Evolutionary conservation across 2,329 filamentous ascomycete genomes (phyloP), one percentile per base, ranked within the genome.

Genomic region (Colletotrichum australisinense): DNA sequence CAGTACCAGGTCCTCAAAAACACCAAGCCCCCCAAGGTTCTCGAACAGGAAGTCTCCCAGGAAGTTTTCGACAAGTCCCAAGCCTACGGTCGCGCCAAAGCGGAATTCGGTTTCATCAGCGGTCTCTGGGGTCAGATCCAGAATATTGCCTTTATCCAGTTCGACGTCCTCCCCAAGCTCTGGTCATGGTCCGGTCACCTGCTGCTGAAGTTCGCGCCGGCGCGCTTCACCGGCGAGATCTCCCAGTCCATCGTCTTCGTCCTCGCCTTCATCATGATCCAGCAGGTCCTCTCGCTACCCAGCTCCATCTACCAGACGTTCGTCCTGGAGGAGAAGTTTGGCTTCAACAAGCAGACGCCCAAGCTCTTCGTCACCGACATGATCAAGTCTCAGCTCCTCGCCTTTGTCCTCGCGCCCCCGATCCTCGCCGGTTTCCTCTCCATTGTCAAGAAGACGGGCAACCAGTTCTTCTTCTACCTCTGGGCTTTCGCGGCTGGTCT

Each of bases 261-360:
- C 83, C 93, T 98, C 80, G 88, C 91, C 70, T 97, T 98, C 83
- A 93, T 95, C 78, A 83, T 97, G 79, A 89, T 97, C 78, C 93
- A 95, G 78, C 94, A 96, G 79, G 76, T 94, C 68, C 85, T 98
- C 75, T 93, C 92, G 70, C 86, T 98, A 66, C 97, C 97, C 3
- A 90, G 92, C 73, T 93, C 92, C 68, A 92, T 98, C 83, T 99
- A 98, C 87, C 92, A 95, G 85, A 97, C 95, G 14, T 99, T 99
- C 80, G 94, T 98, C 60, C 88, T 99, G 69, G 97, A 99, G 84
- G 95, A 98, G 85, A 94, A 95, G 81, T 99, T 97, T 79, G 97
- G 97, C 63, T 99, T 99, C 90, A 99, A 99, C 85, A 99, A 99
- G 87, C 95, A 98, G 88, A 98, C 97, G 0, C 86, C 95, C 68